Evolutionary conservation across 345 rosid species (phyloP).

Genomic region (Fremontodendron californicum): DNA sequence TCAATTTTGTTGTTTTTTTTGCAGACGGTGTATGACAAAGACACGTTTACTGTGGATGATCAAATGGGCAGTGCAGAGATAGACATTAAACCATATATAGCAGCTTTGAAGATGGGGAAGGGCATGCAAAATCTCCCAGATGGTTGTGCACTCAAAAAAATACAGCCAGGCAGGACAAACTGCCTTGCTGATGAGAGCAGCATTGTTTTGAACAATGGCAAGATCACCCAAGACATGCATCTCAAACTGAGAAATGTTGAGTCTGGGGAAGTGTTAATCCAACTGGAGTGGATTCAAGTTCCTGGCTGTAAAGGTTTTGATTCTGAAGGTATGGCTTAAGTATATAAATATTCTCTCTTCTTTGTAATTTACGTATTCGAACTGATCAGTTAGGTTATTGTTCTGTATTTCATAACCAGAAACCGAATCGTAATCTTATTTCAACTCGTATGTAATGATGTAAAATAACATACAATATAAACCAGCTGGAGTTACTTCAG

Average conservation of each 20-base stretch:
- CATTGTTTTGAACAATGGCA: constrained; percentile 42
- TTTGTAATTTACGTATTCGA: neutral
- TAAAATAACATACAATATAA: too few species aligned
- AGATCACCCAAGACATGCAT: constrained; percentile 50
- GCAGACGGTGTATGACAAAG: constrained; percentile 75
- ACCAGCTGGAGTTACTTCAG: too few species aligned
- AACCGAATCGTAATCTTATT: neutral
- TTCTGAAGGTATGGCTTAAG: neutral
- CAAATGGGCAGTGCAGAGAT: constrained; percentile 75
- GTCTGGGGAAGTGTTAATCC: constrained; percentile 60
- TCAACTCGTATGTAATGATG: too few species aligned
- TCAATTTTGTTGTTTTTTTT: neutral
- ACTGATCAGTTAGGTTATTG: neutral
- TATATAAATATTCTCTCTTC: neutral
- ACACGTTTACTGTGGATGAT: constrained; percentile 65
- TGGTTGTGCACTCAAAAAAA: constrained; percentile 46
- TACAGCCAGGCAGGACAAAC: constrained; percentile 42
- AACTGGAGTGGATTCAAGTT: constrained; percentile 60
- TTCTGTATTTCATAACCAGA: neutral
- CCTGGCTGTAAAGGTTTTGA: constrained; percentile 32
- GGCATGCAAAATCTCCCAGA: constrained; percentile 45
- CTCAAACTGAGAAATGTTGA: constrained; percentile 55
- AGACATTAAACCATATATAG: constrained; percentile 53
- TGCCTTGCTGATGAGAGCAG: constrained; percentile 55
- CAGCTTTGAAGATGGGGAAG: constrained; percentile 44